These are phyloP conservation scores for Neurospora sp. DNA, from an alignment of 495 filamentous ascomycete genomes.

Conservation along the genomic window DNA sequence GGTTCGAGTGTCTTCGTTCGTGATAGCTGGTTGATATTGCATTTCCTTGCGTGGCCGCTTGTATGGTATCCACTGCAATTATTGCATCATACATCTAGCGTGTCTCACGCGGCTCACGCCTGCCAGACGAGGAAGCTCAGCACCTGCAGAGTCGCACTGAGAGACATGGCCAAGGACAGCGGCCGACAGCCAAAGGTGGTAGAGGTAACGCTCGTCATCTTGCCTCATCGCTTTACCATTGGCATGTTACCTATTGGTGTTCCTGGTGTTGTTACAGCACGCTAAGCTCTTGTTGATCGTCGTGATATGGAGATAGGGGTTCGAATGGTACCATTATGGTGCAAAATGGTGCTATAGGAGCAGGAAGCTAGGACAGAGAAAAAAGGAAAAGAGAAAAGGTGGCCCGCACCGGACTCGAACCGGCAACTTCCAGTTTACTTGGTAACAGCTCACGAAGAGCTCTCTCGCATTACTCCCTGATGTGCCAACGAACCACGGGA, in stretches of 20 bases:
- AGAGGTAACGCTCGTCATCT: not conserved
- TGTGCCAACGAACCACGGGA: not conserved
- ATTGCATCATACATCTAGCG: not conserved
- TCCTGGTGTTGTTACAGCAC: not conserved
- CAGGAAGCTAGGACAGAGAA: not conserved
- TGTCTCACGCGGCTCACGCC: not conserved
- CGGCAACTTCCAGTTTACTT: not conserved
- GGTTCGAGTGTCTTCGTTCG: not conserved
- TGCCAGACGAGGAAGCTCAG: not conserved
- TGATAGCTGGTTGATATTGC: not conserved
- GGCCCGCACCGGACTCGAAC: not conserved
- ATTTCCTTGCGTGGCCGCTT: not conserved
- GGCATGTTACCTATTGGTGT: not conserved
- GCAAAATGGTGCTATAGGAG: not conserved
- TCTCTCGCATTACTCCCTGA: not conserved
- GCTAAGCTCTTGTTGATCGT: not conserved
- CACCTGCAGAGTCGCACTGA: not conserved
- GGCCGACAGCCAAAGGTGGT: not conserved
- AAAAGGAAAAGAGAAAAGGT: not conserved
- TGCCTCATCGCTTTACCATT: not conserved
- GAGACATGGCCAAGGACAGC: not conserved
- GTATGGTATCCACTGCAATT: not conserved
- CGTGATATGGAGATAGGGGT: not conserved
- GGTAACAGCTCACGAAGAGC: not conserved
- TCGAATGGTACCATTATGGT: not conserved